Conservation (phyloP, 2,329 filamentous ascomycete genomes). For the Lachnellula arida region DNA sequence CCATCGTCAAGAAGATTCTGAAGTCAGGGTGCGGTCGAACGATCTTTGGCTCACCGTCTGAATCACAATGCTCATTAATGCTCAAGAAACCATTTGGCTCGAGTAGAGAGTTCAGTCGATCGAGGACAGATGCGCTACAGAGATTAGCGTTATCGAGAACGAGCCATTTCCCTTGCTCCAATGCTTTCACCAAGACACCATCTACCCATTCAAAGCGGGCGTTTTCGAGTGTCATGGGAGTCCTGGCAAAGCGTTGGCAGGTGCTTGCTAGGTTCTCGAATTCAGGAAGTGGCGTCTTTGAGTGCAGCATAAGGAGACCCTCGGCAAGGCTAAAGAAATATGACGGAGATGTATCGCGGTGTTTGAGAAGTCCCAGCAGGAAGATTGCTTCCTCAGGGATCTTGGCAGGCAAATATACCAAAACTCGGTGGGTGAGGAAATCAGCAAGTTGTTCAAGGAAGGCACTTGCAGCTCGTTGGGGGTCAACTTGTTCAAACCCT, state of each 20-base stretch:
- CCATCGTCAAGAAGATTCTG: constrained; percentile 88
- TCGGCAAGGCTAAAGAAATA: constrained; percentile 29
- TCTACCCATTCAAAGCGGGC: constrained; percentile 96
- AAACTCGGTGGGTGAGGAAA: constrained; percentile 47
- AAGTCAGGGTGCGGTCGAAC: constrained; percentile 82
- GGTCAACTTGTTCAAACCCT: constrained; percentile 92
- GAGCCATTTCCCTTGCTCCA: constrained; percentile 84
- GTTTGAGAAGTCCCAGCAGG: constrained; percentile 47
- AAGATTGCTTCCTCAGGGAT: constrained; percentile 45
- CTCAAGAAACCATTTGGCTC: constrained; percentile 84
- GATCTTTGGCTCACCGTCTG: constrained; percentile 73
- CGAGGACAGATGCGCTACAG: constrained; percentile 90
- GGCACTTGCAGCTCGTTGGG: constrained; percentile 65
- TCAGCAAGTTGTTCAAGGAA: constrained; percentile 49
- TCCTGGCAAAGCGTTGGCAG: constrained; percentile 41
- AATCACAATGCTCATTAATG: constrained; percentile 87
- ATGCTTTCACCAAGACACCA: constrained; percentile 81
- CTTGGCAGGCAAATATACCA: constrained; percentile 43
- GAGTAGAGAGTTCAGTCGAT: constrained; percentile 88
- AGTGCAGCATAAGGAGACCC: constrained; percentile 27
- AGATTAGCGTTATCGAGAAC: constrained; percentile 96
- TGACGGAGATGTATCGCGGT: constrained; percentile 10
- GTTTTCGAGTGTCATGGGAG: constrained; percentile 56
- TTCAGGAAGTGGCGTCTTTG: constrained; percentile 39
- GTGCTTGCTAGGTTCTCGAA: constrained; percentile 22